Percentiles rank a stretch among this genome's conserved stretches.
These are phyloP conservation scores for Paracoccidioides lutzii DNA, from an alignment of 2,329 filamentous ascomycete genomes.

Conservation along the genomic window DNA sequence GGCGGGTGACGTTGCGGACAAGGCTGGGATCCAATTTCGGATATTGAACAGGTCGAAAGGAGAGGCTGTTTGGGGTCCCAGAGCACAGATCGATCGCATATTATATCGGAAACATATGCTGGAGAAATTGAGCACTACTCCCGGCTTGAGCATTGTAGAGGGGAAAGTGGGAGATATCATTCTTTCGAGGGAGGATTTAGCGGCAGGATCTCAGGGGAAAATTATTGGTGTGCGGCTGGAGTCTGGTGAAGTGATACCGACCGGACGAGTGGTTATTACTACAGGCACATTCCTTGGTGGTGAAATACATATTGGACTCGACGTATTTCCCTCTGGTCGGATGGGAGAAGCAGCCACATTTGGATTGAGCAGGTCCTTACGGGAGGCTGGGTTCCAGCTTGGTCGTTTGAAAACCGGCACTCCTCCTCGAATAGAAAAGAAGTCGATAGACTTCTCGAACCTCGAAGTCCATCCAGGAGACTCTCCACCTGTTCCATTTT, in stretches of 20 bases:
- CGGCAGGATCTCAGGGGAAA: slow-evolving; percentile 46
- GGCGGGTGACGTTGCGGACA: slow-evolving; percentile 78
- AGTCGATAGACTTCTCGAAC: slow-evolving; percentile 63
- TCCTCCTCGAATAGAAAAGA: slow-evolving; percentile 70
- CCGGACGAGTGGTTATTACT: slow-evolving; percentile 77
- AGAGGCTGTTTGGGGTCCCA: slow-evolving; percentile 90
- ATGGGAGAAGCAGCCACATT: slow-evolving; percentile 91
- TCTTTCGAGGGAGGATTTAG: slow-evolving; percentile 43
- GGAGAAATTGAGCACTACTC: slow-evolving; percentile 66
- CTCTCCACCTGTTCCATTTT: slow-evolving; percentile 77
- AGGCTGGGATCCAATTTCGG: slow-evolving; percentile 87
- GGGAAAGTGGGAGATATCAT: slow-evolving; percentile 91
- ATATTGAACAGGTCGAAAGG: slow-evolving; percentile 81
- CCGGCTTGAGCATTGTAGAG: slow-evolving; percentile 66
- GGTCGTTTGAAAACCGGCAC: slow-evolving; percentile 93
- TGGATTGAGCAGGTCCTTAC: slow-evolving; percentile 79
- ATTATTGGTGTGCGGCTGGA: slow-evolving; percentile 80
- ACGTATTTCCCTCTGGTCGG: slow-evolving; percentile 72
- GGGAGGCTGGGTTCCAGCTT: slow-evolving; percentile 75
- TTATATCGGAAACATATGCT: slow-evolving; percentile 87
- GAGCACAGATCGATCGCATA: slow-evolving; percentile 85
- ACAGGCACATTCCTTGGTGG: slow-evolving; percentile 92
- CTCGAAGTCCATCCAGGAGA: slow-evolving; percentile 70
- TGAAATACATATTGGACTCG: slow-evolving; percentile 88
- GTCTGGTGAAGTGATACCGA: slow-evolving; percentile 69